Base-by-base conservation (phyloP, 2,329 filamentous ascomycete species). In the Dactylonectria macrodidyma region DNA sequence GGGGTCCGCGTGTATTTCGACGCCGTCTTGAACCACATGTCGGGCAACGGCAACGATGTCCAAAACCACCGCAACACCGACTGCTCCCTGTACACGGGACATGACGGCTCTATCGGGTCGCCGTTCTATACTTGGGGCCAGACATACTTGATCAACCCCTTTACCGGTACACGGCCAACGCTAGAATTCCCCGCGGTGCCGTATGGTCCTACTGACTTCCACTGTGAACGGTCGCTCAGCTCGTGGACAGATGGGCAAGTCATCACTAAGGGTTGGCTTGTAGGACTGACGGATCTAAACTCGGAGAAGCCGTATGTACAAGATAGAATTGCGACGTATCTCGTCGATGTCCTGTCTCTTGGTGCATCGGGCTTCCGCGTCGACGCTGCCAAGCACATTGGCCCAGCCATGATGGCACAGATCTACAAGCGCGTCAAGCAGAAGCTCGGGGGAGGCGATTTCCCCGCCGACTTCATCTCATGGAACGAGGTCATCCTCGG, bases 391-490 rank as follows among this genome's bases (percentile, higher is more conserved):
- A 56, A 56, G 54, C 54, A 56, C 54, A 56, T 56, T 22, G 54
- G 54, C 54, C 54, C 54, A 36, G 54, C 54, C 54, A 56, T 56
- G 54, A 56, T 56, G 54, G 54, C 54, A 19, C 54, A 56, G 54
- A 56, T 56, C 54, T 56, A 56, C 54, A 56, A 56, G 54, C 54
- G 54, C 36, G 54, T 56, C 34, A 56, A 56, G 54, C 54, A 56
- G 34, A 56, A 56, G 36, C 22, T 56, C 44, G 54, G 54, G 4
- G 54, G 54, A 30, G 54, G 54, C n/a, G 54, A 44, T 19, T 44
- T 56, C 22, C 54, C 54, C 14, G 36, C 54, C 19, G 54, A 56
- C 14, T 56, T 56, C 54, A 44, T 56, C 36, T 56, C 54, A 14
- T 56, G 54, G 54, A 56, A 56, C 34, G 54, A 56, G 54, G 54